Percentiles rank a stretch among this genome's conserved stretches.
These are phyloP conservation scores for Mollisiaceae sp. DNA, from an alignment of 2,329 filamentous ascomycete species.

Conservation along the genomic window DNA sequence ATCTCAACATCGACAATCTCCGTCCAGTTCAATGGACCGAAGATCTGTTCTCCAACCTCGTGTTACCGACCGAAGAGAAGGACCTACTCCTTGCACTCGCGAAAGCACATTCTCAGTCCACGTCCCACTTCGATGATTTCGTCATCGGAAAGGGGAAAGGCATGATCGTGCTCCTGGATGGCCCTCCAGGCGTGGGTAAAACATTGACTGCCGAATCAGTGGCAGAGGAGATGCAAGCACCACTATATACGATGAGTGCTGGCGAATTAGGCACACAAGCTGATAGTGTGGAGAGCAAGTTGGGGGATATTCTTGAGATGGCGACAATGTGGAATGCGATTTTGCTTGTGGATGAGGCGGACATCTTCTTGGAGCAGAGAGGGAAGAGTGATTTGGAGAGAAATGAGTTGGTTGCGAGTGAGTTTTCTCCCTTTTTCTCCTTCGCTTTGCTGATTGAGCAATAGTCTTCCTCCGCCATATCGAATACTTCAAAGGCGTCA, in stretches of 20 bases:
- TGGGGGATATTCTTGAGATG: constrained; percentile 67
- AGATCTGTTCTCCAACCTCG: constrained; percentile 53
- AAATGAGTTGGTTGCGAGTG: constrained; percentile 45
- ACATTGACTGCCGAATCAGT: constrained; percentile 34
- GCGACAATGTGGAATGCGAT: constrained; percentile 57
- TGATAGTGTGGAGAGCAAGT: constrained; percentile 32
- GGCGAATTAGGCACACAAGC: constrained; percentile 53
- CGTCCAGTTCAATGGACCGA: constrained; percentile 53
- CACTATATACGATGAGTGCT: constrained; percentile 44
- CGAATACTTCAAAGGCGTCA: constrained; percentile 37
- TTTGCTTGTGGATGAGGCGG: constrained; percentile 56
- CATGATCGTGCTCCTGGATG: constrained; percentile 50
- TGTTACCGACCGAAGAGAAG: constrained; percentile 54
- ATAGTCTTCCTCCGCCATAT: constrained; percentile 45
- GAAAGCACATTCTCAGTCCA: constrained; percentile 50
- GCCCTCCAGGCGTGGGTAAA: constrained; percentile 29
- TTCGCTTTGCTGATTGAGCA: neutral
- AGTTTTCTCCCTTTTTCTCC: constrained; percentile 21
- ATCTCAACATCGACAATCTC: constrained; percentile 53
- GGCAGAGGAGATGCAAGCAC: constrained; percentile 33
- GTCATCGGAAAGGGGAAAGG: constrained; percentile 54
- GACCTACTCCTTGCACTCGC: constrained; percentile 56
- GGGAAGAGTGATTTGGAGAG: constrained; percentile 43
- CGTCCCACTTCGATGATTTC: constrained; percentile 53
- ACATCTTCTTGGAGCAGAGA: constrained; percentile 51